A percentile compares a stretch with the other conserved stretches of the same genome.
Evolutionary conservation across 2,329 filamentous ascomycete genomes (phyloP).

Genomic region (Cercospora citrullina): DNA sequence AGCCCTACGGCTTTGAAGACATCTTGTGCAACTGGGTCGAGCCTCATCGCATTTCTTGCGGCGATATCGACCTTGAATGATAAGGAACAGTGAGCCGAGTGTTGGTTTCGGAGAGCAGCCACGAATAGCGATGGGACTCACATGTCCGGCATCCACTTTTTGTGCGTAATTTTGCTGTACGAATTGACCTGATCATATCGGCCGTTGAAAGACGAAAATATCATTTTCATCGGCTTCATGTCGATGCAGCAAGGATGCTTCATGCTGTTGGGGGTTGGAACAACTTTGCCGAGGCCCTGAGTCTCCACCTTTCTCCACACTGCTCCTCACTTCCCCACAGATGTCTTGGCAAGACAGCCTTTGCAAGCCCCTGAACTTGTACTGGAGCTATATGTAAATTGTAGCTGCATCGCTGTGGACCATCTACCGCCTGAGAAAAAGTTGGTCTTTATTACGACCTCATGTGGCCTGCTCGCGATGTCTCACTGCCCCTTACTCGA

Average conservation of each 20-base stretch:
- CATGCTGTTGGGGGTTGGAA: neutral
- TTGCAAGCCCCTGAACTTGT: neutral
- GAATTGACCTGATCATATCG: neutral
- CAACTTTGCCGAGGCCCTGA: neutral
- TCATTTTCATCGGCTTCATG: neutral
- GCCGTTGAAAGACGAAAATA: neutral
- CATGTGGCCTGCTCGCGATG: neutral
- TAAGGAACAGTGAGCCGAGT: neutral
- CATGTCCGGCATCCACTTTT: constrained; percentile 2
- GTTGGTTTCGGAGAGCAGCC: neutral
- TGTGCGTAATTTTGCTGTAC: neutral
- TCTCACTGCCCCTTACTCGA: neutral
- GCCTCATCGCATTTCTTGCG: constrained; percentile 4
- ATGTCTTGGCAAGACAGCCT: neutral
- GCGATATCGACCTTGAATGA: neutral
- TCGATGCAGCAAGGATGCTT: neutral
- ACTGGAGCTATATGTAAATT: neutral
- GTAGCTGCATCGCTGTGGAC: too few relatives aligned
- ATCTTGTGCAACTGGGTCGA: neutral
- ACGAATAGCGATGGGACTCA: neutral
- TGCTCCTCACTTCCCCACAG: neutral
- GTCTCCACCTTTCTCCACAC: neutral
- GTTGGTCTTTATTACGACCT: neutral
- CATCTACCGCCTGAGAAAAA: neutral
- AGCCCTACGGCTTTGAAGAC: neutral